Evolutionary conservation across 345 rosid genomes (phyloP).

Genomic region (Carallia pectinifolia): DNA sequence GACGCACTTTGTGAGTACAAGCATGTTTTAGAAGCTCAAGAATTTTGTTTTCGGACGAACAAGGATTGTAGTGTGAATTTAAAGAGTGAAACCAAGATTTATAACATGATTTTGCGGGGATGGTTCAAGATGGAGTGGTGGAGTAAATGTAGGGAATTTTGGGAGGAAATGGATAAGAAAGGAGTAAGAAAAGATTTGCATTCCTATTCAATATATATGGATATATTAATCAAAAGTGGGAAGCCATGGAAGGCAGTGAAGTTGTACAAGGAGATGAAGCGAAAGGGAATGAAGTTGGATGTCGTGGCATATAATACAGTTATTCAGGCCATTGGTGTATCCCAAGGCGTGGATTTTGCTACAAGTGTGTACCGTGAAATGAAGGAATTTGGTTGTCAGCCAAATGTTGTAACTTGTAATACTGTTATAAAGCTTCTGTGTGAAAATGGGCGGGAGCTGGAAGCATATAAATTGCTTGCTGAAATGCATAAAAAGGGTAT

Average conservation of each 20-base stretch:
- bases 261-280: slow-evolving; percentile 80
- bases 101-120: slow-evolving; percentile 85
- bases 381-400: slow-evolving; percentile 76
- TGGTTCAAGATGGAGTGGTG: slow-evolving; percentile 87
- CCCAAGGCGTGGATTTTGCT: slow-evolving; percentile 74
- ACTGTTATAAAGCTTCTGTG: slow-evolving; percentile 71
- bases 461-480: slow-evolving; percentile 58
- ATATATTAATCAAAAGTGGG: slow-evolving; percentile 76
- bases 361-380: slow-evolving; percentile 67
- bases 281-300: slow-evolving; percentile 62
- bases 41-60: slow-evolving; percentile 54
- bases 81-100: slow-evolving; percentile 49
- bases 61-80: slow-evolving; percentile 1
- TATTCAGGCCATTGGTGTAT: slow-evolving; percentile 60
- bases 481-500: slow-evolving; percentile 64
- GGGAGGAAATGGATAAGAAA: slow-evolving; percentile 80
- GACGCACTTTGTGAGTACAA: slow-evolving; percentile 87
- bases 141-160: slow-evolving; percentile 83
- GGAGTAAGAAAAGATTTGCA: slow-evolving; percentile 70
- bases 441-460: slow-evolving; percentile 63
- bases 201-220: slow-evolving; percentile 93
- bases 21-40: slow-evolving; percentile 86
- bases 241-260: slow-evolving; percentile 88
- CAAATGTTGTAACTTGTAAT: slow-evolving; percentile 72
- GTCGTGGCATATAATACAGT: slow-evolving; percentile 77